phyloP scores from a whole-genome alignment of 192 early-diverging fungal genomes.

The Geranomyces variabilis region DNA sequence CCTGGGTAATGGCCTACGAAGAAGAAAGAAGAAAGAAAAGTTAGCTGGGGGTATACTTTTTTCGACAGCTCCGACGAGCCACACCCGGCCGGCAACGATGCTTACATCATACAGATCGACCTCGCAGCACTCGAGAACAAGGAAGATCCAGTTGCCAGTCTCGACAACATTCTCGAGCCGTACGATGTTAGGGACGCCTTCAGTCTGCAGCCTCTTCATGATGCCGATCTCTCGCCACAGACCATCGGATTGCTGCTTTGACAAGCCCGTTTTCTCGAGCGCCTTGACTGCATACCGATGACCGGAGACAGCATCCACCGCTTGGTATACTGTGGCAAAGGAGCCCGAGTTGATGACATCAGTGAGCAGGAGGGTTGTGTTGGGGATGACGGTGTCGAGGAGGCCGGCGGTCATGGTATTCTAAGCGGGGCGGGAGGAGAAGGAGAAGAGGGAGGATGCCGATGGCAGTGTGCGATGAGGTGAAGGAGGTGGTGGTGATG shows the following conservation, averaged over 20 bases:
- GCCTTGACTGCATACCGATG: conserved; percentile 47
- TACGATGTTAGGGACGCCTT: conserved; percentile 28
- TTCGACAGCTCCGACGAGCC: too few relatives aligned
- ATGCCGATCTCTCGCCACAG: conserved; percentile 40
- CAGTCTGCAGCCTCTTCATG: conserved; percentile 30
- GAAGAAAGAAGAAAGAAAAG: neutral
- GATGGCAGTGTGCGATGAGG: too few relatives aligned
- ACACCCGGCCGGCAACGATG: too few relatives aligned
- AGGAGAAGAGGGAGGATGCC: too few relatives aligned
- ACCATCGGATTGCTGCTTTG: conserved; percentile 27
- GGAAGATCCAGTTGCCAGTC: conserved; percentile 28
- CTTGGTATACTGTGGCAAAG: conserved; percentile 54
- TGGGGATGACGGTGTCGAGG: neutral
- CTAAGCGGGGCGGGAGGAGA: too few relatives aligned
- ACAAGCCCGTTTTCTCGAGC: conserved; percentile 46
- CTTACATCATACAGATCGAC: conserved; percentile 44
- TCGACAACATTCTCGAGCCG: conserved; percentile 27
- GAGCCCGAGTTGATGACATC: conserved; percentile 48
- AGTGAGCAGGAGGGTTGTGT: neutral
- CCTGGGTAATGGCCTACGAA: conserved; percentile 20
- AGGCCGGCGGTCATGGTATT: too few relatives aligned
- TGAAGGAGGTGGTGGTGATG: too few relatives aligned
- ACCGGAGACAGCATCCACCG: conserved; percentile 13
- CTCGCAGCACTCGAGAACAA: conserved; percentile 40
- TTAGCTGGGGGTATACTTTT: neutral